Evolutionary conservation across 352 stramenopile genomes (phyloP), one percentile per base, ranked within the genome.

Genomic region (Phytophthora syringae): DNA sequence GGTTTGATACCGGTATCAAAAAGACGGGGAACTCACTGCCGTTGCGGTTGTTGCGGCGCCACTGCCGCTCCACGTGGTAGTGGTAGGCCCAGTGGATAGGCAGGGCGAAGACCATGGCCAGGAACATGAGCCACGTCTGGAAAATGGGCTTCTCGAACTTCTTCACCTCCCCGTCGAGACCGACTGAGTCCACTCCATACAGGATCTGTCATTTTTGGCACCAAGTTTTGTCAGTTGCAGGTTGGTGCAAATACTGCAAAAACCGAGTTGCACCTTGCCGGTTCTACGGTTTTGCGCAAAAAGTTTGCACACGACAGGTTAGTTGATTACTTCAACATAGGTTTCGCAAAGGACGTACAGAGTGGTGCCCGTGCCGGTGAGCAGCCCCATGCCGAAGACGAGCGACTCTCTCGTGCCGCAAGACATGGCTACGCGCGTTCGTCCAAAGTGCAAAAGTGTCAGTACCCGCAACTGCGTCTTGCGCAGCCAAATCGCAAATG

Each of bases 41-140:
- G 15, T 82, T 80, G 69, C 77, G 78, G 20, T 69, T 67, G 20
- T 71, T 83, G 49, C 66, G 64, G 32, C 84, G 73, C 80, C 80
- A 93, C 57, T 95, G 74, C 32, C 76, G 79, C 58, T 94, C 82
- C 9, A 93, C 63, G 54, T 94, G 73, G 71, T 80, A 92, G 57
- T 92, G 87, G 64, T 95, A 95, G 9, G 63, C 64, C 76, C 81
- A 96, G 67, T 99, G 96, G 69, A 98, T 97, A 15, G 93, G 78
- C 15, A 99, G 72, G 18, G 91, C 94, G 63, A 97, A 98, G 22
- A 94, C 64, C 96, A 99, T 98, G 36, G 94, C 94, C 7, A 98
- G 74, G 76, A 98, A 99, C 95, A 98, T 99, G 64, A 97, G 90
- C 82, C 96, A 98, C 15, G 96, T 98, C 78, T 98, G 93, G 79